Conservation (phyloP, 2,329 filamentous ascomycete genomes). For the Plectosphaerella sp. region DNA sequence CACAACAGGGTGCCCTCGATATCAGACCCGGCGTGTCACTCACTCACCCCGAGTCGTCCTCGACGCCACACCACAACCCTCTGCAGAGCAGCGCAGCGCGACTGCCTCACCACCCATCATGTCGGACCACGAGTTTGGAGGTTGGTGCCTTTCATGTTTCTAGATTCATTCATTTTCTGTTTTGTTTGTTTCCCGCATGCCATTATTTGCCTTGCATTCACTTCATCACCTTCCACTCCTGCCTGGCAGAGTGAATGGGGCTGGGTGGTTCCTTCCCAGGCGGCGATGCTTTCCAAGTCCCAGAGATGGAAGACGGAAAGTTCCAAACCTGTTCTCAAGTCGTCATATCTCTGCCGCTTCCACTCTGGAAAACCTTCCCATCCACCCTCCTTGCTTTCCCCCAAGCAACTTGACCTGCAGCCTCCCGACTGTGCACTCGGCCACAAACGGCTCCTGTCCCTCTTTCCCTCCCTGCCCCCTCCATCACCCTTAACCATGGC, state of each 20-base stretch:
- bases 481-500: neutral
- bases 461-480: neutral
- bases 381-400: neutral
- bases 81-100: too few relatives aligned
- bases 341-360: neutral
- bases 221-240: neutral
- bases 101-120: conserved; percentile 29
- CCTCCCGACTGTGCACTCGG: neutral
- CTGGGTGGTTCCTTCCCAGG: neutral
- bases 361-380: neutral
- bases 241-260: too few relatives aligned
- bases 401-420: neutral
- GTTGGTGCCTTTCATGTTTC: conserved; percentile 34
- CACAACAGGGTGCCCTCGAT: neutral
- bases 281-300: neutral
- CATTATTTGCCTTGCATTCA: neutral
- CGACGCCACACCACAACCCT: too few relatives aligned
- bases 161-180: conserved; percentile 1
- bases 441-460: neutral
- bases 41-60: too few relatives aligned
- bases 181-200: neutral
- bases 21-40: too few relatives aligned
- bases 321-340: too few relatives aligned
- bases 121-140: conserved; percentile 64
- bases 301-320: too few relatives aligned